Evolutionary conservation across 805 yeast genomes (phyloP).

Genomic region (Metschnikowia hibisci): DNA sequence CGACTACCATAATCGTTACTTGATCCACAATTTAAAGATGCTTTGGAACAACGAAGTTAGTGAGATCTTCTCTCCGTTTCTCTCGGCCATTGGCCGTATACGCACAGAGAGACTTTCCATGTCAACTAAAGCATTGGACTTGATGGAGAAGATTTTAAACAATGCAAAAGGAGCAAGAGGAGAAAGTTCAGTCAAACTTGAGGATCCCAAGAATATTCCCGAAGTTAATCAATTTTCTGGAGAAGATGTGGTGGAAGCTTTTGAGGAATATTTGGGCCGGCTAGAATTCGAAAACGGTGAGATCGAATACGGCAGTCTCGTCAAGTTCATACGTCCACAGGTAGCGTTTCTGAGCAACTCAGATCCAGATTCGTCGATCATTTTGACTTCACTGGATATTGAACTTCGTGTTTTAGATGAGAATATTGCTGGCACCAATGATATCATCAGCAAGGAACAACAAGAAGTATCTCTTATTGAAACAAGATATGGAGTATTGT

Average conservation of each 20-base stretch:
- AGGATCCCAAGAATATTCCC: conserved; percentile 1
- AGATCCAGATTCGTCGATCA: conserved; percentile 45
- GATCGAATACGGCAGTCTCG: conserved; percentile 53
- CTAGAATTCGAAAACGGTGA: conserved; percentile 38
- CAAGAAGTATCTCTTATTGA: conserved; percentile 45
- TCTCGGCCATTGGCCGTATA: conserved; percentile 42
- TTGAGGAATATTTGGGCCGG: conserved; percentile 50
- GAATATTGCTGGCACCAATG: conserved; percentile 39
- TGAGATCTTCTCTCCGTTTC: conserved; percentile 57
- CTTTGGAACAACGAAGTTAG: conserved; percentile 76
- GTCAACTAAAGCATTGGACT: conserved; percentile 47
- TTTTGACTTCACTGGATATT: conserved; percentile 55
- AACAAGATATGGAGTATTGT: conserved; percentile 51
- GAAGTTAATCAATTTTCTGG: conserved; percentile 19
- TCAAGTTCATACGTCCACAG: conserved; percentile 77
- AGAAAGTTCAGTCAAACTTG: conserved; percentile 9
- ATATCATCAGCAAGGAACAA: conserved; percentile 29
- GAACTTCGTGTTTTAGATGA: conserved; percentile 50
- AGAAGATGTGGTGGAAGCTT: conserved; percentile 40
- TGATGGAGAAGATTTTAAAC: conserved; percentile 41
- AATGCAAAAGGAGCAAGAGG: conserved; percentile 14
- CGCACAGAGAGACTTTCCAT: conserved; percentile 42
- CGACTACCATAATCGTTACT: conserved; percentile 62
- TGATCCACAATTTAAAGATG: conserved; percentile 66
- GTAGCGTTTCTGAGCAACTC: conserved; percentile 57